Evolutionary conservation across 2,329 filamentous ascomycete genomes (phyloP).

Genomic region (Aspergillus awamori): DNA sequence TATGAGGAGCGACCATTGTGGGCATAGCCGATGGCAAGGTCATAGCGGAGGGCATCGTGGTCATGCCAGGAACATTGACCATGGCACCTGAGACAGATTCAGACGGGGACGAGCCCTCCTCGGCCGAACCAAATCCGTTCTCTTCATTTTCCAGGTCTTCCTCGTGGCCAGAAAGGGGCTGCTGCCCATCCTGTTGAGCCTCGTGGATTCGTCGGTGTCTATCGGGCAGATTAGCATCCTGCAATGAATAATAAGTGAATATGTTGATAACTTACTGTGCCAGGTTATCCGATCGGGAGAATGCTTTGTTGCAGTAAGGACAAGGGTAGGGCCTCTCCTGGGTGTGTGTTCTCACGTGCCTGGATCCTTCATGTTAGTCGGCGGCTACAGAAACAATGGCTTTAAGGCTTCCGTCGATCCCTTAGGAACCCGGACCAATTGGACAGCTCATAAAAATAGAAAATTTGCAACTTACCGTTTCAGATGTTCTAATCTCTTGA

Average conservation of each 20-base stretch:
- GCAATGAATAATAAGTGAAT: neutral
- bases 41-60: constrained; percentile 38
- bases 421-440: constrained; percentile 29
- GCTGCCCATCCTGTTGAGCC: constrained; percentile 62
- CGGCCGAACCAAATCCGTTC: constrained; percentile 78
- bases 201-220: constrained; percentile 82
- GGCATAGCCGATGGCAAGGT: constrained; percentile 40
- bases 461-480: constrained; percentile 75
- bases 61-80: constrained; percentile 39
- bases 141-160: constrained; percentile 89
- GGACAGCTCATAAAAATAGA: constrained; percentile 26
- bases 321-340: constrained; percentile 99
- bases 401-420: constrained; percentile 37
- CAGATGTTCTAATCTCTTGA: constrained; percentile 98
- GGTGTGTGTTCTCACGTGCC: constrained; percentile 98
- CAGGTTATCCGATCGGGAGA: constrained; percentile 97
- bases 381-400: constrained; percentile 53
- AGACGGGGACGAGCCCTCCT: constrained; percentile 70
- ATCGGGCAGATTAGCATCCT: constrained; percentile 40
- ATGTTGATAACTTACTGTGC: constrained; percentile 73
- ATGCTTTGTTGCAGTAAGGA: constrained; percentile 97
- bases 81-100: constrained; percentile 35
- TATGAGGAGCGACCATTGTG: constrained; percentile 45
- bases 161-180: constrained; percentile 55
- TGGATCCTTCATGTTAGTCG: constrained; percentile 58